A percentile compares a stretch with the other conserved stretches of the same genome.
Conservation (phyloP, 345 rosid species). For the Linum lewisii region DNA sequence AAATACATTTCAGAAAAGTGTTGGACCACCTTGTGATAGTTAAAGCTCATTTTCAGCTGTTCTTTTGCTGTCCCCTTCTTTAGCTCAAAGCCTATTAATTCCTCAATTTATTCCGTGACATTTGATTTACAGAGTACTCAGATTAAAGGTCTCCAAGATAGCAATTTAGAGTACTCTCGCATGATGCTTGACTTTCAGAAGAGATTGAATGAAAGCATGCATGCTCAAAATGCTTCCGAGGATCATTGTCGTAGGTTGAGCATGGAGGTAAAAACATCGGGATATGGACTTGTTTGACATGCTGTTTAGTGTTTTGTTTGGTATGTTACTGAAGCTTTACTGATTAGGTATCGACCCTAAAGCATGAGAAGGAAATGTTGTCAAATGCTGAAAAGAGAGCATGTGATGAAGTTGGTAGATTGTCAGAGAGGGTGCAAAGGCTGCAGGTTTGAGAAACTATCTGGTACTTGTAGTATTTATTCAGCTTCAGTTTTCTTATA, state of each 20-base stretch:
- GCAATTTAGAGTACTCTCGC: slow-evolving; percentile 86
- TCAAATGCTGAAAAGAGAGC: slow-evolving; percentile 90
- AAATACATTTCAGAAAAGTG: too few relatives aligned
- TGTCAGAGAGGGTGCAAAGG: slow-evolving; percentile 73
- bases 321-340: slow-evolving; percentile 12
- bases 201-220: slow-evolving; percentile 71
- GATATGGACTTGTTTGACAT: slow-evolving; percentile 1
- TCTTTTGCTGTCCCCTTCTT: background rate
- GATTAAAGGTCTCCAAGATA: slow-evolving; percentile 47
- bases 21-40: background rate
- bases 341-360: slow-evolving; percentile 56
- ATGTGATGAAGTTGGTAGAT: slow-evolving; percentile 67
- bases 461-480: slow-evolving; percentile 1
- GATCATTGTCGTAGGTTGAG: slow-evolving; percentile 63
- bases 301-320: slow-evolving; percentile 5
- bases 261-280: slow-evolving; percentile 54
- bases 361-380: slow-evolving; percentile 67
- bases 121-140: slow-evolving; percentile 53
- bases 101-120: slow-evolving; percentile 10
- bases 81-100: too few relatives aligned
- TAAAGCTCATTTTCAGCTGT: background rate
- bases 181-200: slow-evolving; percentile 69
- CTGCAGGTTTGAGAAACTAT: slow-evolving; percentile 49
- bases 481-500: slow-evolving; percentile 16
- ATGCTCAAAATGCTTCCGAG: slow-evolving; percentile 60